These are phyloP conservation scores for Leptodontidium sp. DNA, from an alignment of 2,329 filamentous ascomycete genomes.

Conservation along the genomic window DNA sequence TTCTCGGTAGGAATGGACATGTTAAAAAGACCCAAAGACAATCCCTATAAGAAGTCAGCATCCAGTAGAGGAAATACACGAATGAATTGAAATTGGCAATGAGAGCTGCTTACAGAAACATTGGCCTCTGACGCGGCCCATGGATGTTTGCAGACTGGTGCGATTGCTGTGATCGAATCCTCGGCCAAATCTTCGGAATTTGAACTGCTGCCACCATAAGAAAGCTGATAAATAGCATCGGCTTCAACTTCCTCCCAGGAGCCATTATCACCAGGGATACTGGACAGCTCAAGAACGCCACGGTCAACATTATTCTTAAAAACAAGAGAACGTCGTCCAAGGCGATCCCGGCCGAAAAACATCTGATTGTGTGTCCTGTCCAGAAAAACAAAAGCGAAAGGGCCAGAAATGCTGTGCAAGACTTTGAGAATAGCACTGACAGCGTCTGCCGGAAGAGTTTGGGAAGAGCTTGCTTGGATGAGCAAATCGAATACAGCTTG, in stretches of 20 bases:
- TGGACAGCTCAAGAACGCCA: slow-evolving; percentile 69
- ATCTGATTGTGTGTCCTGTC: slow-evolving; percentile 68
- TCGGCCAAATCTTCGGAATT: not conserved
- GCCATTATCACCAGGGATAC: slow-evolving; percentile 65
- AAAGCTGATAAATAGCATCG: slow-evolving; percentile 73
- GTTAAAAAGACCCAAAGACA: slow-evolving; percentile 45
- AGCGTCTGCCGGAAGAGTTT: slow-evolving; percentile 32
- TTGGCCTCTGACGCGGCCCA: slow-evolving; percentile 20
- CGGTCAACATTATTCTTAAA: slow-evolving; percentile 55
- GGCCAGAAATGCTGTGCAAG: slow-evolving; percentile 74
- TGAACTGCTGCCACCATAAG: slow-evolving; percentile 23
- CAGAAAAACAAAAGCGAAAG: slow-evolving; percentile 89
- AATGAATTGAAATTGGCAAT: not conserved
- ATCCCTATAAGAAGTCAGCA: slow-evolving; percentile 26
- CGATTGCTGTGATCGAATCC: not conserved
- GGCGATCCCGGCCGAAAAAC: slow-evolving; percentile 85
- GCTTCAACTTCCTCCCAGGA: slow-evolving; percentile 85
- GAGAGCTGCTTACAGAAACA: slow-evolving; percentile 11
- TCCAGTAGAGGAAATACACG: slow-evolving; percentile 3
- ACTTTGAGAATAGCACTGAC: slow-evolving; percentile 56
- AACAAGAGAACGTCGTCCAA: slow-evolving; percentile 86
- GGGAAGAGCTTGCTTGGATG: slow-evolving; percentile 46
- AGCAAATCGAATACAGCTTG: slow-evolving; percentile 71
- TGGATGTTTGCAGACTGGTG: slow-evolving; percentile 22
- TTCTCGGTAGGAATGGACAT: slow-evolving; percentile 49